These are phyloP conservation scores for Trichophyton mentagrophytes DNA, from an alignment of 2,329 filamentous ascomycete species.

Conservation along the genomic window DNA sequence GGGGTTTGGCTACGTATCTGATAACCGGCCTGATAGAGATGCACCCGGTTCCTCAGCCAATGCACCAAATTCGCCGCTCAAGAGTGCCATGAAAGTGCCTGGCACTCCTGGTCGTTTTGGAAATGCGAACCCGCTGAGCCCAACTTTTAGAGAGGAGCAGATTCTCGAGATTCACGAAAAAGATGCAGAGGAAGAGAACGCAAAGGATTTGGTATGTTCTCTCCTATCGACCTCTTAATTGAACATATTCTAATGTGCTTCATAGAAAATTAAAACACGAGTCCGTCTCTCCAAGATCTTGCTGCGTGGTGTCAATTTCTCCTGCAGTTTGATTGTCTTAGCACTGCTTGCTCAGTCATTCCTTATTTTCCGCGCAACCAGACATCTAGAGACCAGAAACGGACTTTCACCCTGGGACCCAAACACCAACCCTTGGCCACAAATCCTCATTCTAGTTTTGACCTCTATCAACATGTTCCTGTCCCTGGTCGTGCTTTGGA, in stretches of 20 bases:
- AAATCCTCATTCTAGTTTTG: slow-evolving; percentile 67
- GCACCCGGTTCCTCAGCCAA: slow-evolving; percentile 39
- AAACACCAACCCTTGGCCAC: slow-evolving; percentile 74
- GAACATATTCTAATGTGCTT: slow-evolving; percentile 25
- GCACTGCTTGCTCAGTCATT: slow-evolving; percentile 82
- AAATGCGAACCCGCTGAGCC: slow-evolving; percentile 64
- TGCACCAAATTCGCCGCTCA: slow-evolving; percentile 59
- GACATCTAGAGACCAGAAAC: slow-evolving; percentile 59
- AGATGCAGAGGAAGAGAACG: slow-evolving; percentile 73
- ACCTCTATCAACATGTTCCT: slow-evolving; percentile 68
- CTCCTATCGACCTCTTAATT: not conserved
- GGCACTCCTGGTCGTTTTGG: slow-evolving; percentile 59
- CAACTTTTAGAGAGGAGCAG: slow-evolving; percentile 82
- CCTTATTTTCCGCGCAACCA: slow-evolving; percentile 83
- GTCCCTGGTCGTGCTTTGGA: slow-evolving; percentile 67
- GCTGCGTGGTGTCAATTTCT: slow-evolving; percentile 91
- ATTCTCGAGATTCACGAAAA: slow-evolving; percentile 73
- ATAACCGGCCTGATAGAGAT: slow-evolving; percentile 40
- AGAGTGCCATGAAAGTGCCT: slow-evolving; percentile 80
- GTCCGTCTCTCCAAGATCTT: slow-evolving; percentile 90
- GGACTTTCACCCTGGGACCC: slow-evolving; percentile 73
- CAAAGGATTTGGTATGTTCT: slow-evolving; percentile 65
- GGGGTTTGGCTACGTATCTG: slow-evolving; percentile 78
- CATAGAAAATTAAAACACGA: slow-evolving; percentile 78
- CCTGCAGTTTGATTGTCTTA: slow-evolving; percentile 88